These are phyloP conservation scores for Tuctoria greenei DNA, from an alignment of 176 grass and related monocot genomes.

Conservation along the genomic window DNA sequence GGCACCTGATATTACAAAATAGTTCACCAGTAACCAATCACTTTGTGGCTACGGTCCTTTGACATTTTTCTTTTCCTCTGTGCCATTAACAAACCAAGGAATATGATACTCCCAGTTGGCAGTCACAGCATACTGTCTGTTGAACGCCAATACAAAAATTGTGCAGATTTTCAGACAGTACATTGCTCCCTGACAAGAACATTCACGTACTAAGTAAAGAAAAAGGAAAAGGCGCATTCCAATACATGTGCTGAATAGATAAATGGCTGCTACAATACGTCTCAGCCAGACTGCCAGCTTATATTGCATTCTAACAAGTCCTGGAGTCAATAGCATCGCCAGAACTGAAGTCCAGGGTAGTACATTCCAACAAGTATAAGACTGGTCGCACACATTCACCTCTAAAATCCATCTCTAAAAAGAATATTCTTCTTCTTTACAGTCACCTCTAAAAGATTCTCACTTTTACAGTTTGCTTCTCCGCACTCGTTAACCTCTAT, in stretches of 20 bases:
- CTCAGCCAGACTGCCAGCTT: neutral
- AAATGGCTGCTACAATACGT: neutral
- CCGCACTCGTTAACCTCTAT: too few species aligned
- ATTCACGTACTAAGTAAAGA: neutral
- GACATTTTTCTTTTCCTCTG: neutral
- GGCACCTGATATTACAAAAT: constrained; percentile 22
- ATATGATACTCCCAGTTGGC: constrained; percentile 1
- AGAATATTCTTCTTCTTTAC: too few species aligned
- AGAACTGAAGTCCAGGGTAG: neutral
- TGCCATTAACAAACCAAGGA: constrained; percentile 5
- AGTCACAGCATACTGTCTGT: neutral
- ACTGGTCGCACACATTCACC: too few species aligned
- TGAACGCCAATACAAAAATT: neutral
- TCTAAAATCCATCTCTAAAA: too few species aligned
- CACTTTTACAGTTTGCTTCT: too few species aligned
- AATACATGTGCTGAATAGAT: neutral
- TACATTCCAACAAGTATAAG: too few species aligned
- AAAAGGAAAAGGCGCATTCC: neutral
- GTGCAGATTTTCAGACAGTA: neutral
- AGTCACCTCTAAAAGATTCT: too few species aligned
- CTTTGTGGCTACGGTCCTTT: neutral
- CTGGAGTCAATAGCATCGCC: neutral
- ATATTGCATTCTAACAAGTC: neutral
- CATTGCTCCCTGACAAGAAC: constrained; percentile 2
- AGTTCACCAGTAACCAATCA: neutral